A percentile compares a stretch with the other conserved stretches of the same genome.
Evolutionary conservation across 1,284 basidiomycete species (phyloP).

Genomic region (Marasmius fiardii): DNA sequence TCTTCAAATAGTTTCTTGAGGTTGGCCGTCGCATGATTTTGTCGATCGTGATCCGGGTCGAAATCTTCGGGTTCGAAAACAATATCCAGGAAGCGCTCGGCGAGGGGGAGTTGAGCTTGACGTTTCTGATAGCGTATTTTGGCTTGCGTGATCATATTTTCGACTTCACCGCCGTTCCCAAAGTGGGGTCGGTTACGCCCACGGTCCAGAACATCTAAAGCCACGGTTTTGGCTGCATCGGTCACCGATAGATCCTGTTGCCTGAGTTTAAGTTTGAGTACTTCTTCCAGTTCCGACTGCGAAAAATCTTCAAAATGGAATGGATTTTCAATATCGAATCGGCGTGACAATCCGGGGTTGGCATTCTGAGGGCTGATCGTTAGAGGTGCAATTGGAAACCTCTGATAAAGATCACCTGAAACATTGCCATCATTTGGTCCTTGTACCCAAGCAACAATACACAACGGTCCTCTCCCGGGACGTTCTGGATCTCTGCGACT

Average conservation of each 20-base stretch:
- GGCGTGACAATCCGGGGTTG: constrained; percentile 58
- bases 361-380: constrained; percentile 46
- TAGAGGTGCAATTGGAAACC: not conserved
- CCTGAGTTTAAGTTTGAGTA: constrained; percentile 53
- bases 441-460: constrained; percentile 65
- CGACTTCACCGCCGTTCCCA: constrained; percentile 66
- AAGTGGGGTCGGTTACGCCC: constrained; percentile 58
- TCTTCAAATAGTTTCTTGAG: constrained; percentile 57
- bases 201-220: constrained; percentile 49
- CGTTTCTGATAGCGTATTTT: constrained; percentile 50
- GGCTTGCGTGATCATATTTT: constrained; percentile 55
- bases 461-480: constrained; percentile 65
- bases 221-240: constrained; percentile 48
- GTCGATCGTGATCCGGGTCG: constrained; percentile 54
- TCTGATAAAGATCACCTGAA: constrained; percentile 50
- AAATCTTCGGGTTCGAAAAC: constrained; percentile 59
- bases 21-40: constrained; percentile 42
- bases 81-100: constrained; percentile 32
- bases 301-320: constrained; percentile 67
- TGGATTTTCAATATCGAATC: constrained; percentile 63
- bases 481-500: constrained; percentile 67
- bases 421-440: constrained; percentile 65
- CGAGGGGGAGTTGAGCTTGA: constrained; percentile 28
- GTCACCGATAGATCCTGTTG: constrained; percentile 56
- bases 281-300: constrained; percentile 45